Base-by-base conservation (phyloP, 2,329 filamentous ascomycete species). In the Aspergillaceae sp. region DNA sequence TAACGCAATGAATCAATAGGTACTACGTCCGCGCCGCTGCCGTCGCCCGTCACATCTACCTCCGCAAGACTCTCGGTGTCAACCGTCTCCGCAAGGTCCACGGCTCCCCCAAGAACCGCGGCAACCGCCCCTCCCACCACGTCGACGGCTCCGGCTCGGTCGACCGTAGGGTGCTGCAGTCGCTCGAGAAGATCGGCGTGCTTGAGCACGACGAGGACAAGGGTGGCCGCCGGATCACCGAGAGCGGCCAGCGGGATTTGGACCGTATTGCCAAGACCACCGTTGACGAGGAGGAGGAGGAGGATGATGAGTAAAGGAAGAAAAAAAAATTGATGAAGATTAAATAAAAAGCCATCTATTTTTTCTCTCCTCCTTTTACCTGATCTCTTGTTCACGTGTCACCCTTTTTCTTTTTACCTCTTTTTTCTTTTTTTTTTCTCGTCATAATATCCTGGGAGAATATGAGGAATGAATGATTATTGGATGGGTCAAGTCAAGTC, bases 21-120 rank as follows among this genome's bases (percentile, higher is more conserved):
- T 84, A 80, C 78, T 85, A 85, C 77, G 71, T 83, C 71, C 90
- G 92, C 70, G 90, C 91, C 66, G 92, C 92, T 64, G 83, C 91
- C 60, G 85, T 98, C 70, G 92, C 92, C 68, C 89, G 90, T 70
- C 91, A 97, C 81, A 84, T 98, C 80, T 98, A 98, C 82, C 81
- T 98, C 74, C 87, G 92, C 79, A 98, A 98, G 83, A 96, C 90
- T 56, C 90, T 98, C 70, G 92, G 92, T 81, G 88, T 98, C 63
- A 92, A 92, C 76, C 89, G 92, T 70, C 84, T 98, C 64, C 86
- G 91, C 74, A 95, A 94, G 80, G 86, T 86, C 58, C 92, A 98
- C 83, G 92, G 89, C 66, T 86, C 82, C 63, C 86, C 86, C 79
- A 96, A 94, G 84, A 98, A 97, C 86, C 89, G 92, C 64, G 92